These are phyloP conservation scores for Tilletia indica DNA, from an alignment of 1,284 basidiomycete genomes.

Conservation along the genomic window DNA sequence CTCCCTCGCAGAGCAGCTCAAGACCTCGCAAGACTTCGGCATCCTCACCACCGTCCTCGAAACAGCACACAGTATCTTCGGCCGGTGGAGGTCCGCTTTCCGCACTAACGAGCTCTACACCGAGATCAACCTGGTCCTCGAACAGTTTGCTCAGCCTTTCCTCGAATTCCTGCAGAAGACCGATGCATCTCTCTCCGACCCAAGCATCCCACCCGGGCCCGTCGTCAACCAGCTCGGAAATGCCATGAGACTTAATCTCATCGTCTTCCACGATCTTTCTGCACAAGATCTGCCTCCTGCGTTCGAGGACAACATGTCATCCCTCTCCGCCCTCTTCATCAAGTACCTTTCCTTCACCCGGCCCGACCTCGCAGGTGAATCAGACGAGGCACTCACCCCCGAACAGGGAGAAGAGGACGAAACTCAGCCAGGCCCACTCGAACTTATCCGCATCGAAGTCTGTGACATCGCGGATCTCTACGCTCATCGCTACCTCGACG, in stretches of 20 bases:
- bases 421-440: constrained; percentile 73
- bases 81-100: constrained; percentile 85
- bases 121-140: constrained; percentile 88
- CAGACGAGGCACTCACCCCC: constrained; percentile 35
- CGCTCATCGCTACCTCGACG: constrained; percentile 86
- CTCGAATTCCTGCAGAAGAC: constrained; percentile 61
- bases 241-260: constrained; percentile 66
- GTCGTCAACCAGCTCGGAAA: constrained; percentile 50
- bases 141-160: constrained; percentile 78
- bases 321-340: constrained; percentile 43
- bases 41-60: constrained; percentile 85
- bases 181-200: constrained; percentile 52
- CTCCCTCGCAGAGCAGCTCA: constrained; percentile 69
- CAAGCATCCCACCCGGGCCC: constrained; percentile 49
- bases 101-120: constrained; percentile 82
- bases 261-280: constrained; percentile 89
- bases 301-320: constrained; percentile 80
- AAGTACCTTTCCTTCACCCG: constrained; percentile 66
- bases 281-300: constrained; percentile 92
- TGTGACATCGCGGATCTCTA: constrained; percentile 92
- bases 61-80: constrained; percentile 93
- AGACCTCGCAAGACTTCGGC: constrained; percentile 70
- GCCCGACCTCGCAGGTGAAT: constrained; percentile 60
- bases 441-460: constrained; percentile 82
- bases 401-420: constrained; percentile 66